Base-by-base conservation (phyloP, 129 eudicot genomes). In the Arctium minus region DNA sequence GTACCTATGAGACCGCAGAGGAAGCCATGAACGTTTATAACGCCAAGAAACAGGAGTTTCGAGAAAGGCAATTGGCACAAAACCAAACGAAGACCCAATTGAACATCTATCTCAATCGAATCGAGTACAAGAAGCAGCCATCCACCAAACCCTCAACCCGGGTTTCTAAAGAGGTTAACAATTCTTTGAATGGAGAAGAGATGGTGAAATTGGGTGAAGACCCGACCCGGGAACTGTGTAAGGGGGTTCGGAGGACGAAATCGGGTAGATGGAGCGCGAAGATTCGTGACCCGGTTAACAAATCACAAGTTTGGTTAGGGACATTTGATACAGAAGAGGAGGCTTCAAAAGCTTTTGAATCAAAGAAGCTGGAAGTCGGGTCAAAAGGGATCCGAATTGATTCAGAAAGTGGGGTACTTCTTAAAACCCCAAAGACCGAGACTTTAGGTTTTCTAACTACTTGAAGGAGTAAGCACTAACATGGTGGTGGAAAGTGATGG, bases 1-100 rank as follows among this genome's bases (percentile, higher is more conserved):
- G 91, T 10, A 88, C 91, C 71, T 87, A 22, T 72, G 40, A 72
- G 71, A 84, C 90, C 35, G 86, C 90, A 2, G 90, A 87, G 56
- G 87, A 85, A 39, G 88, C 91, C 18, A 5, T 79, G 3, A 10
- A 13, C 4, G 79, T 15, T 31, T 75, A 75, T 22, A 48, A 48
- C 30, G 42, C 68, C 27, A 75, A 48, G 79, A 75, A 75, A 33
- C 29, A 48, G 44, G 44, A 75, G 42, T 8, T 75, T 50, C 73
- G 37, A 27, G 73, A 30, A 8, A 10, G 73, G 31, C 73, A 69
- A 31, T 69, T 39, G 73, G 38, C 2, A 2, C 73, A 69, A 69
- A 69, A 29, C 38, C 37, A 10, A 30, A n/a, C 7, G 5, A 69
- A 10, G 35, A 69, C 18, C 64, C 64, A 5, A 48, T 10, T 48